Evolutionary conservation across 805 yeast genomes (phyloP).

Genomic region (Blastobotrys attinorum): DNA sequence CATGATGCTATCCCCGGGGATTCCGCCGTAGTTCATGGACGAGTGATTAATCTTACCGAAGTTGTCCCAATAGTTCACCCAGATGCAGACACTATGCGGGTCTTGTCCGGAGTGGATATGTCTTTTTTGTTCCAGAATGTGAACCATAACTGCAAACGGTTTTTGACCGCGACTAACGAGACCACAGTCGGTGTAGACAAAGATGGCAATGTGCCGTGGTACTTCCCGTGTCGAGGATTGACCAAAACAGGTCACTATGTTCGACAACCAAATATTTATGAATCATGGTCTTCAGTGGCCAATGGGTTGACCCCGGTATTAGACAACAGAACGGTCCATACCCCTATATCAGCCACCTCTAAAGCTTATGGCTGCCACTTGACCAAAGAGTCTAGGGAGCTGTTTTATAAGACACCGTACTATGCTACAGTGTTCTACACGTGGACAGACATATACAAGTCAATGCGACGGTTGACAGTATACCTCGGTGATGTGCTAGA

Average conservation of each 20-base stretch:
- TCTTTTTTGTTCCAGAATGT: slow-evolving; percentile 84
- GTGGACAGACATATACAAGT: slow-evolving; percentile 75
- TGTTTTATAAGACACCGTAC: slow-evolving; percentile 45
- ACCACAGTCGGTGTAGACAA: slow-evolving; percentile 45
- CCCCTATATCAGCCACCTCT: background rate
- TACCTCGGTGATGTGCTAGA: slow-evolving; percentile 79
- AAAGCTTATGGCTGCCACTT: slow-evolving; percentile 83
- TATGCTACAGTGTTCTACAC: slow-evolving; percentile 67
- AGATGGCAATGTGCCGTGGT: slow-evolving; percentile 62
- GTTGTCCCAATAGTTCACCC: background rate
- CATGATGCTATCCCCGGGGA: slow-evolving; percentile 46
- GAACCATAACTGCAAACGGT: slow-evolving; percentile 79
- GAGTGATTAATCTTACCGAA: slow-evolving; percentile 42
- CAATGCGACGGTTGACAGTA: slow-evolving; percentile 70
- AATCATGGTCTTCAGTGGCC: background rate
- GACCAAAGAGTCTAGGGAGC: slow-evolving; percentile 47
- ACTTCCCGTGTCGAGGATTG: slow-evolving; percentile 70
- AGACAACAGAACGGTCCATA: background rate
- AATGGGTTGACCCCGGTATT: no score
- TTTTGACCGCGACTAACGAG: slow-evolving; percentile 55
- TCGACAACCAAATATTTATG: slow-evolving; percentile 3
- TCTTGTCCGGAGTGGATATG: slow-evolving; percentile 34
- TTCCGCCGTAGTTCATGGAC: slow-evolving; percentile 62
- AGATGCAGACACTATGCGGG: slow-evolving; percentile 21
- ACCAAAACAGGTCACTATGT: slow-evolving; percentile 34